A percentile compares a stretch with the other conserved stretches of the same genome.
Conservation (phyloP, 2,329 filamentous ascomycete genomes). For the Colletotrichum trifolii region DNA sequence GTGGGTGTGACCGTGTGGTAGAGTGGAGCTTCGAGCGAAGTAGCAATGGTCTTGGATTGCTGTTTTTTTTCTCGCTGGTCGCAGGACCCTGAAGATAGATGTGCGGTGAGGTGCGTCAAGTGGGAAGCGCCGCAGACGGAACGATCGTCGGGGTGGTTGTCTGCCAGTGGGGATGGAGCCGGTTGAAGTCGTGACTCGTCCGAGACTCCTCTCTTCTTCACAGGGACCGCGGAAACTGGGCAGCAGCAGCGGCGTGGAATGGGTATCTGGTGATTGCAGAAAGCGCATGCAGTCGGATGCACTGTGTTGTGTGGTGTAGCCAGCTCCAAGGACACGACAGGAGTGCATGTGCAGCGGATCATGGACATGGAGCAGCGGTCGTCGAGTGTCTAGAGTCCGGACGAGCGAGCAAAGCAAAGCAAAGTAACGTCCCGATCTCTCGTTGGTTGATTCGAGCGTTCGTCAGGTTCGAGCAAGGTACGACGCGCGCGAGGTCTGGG, state of each 20-base stretch:
- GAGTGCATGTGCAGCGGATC: constrained; percentile 50
- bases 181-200: constrained; percentile 29
- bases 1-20: constrained; percentile 34
- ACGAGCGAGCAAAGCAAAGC: constrained; percentile 22
- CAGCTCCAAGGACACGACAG: constrained; percentile 47
- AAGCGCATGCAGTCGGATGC: constrained; percentile 33
- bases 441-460: constrained; percentile 31
- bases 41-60: neutral
- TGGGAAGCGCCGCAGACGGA: constrained; percentile 27
- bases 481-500: constrained; percentile 31
- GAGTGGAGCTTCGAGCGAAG: constrained; percentile 26
- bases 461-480: constrained; percentile 26
- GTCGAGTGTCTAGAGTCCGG: constrained; percentile 30
- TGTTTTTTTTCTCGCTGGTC: constrained; percentile 6
- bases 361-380: constrained; percentile 30
- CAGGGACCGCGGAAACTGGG: constrained; percentile 19
- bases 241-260: constrained; percentile 18
- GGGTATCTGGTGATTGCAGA: constrained; percentile 29
- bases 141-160: constrained; percentile 8
- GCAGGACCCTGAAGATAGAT: constrained; percentile 36
- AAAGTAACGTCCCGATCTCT: constrained; percentile 15
- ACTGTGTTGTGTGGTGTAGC: constrained; percentile 42
- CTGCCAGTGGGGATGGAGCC: constrained; percentile 17
- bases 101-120: constrained; percentile 34
- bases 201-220: constrained; percentile 22